phyloP scores from a whole-genome alignment of 352 stramenopile genomes.

The Phytophthora nicotianae region DNA sequence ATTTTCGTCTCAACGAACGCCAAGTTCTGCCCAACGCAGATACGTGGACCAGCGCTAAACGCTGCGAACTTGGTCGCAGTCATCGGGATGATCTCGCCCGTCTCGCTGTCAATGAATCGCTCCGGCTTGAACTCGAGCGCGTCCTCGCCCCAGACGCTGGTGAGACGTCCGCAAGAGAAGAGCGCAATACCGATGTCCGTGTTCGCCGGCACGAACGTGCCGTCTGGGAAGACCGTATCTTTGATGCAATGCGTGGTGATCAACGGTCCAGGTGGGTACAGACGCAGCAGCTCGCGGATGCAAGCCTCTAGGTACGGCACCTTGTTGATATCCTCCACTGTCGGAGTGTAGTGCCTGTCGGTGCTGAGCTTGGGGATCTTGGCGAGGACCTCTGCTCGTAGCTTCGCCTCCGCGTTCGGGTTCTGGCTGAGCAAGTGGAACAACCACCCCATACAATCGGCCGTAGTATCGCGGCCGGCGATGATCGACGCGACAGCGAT shows the following conservation, averaged over 20 bases:
- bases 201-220: constrained; percentile 48
- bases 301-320: constrained; percentile 65
- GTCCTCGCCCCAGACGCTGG: constrained; percentile 54
- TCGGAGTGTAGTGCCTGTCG: constrained; percentile 32
- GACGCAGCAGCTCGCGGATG: constrained; percentile 60
- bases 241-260: constrained; percentile 46
- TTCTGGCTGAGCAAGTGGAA: constrained; percentile 35
- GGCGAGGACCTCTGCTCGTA: constrained; percentile 27
- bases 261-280: constrained; percentile 52
- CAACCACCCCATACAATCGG: constrained; percentile 60
- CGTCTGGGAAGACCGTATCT: constrained; percentile 61
- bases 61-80: constrained; percentile 51
- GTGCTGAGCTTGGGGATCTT: constrained; percentile 32
- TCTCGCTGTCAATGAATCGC: constrained; percentile 45
- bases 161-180: constrained; percentile 49
- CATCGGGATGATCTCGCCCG: constrained; percentile 32
- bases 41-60: constrained; percentile 58
- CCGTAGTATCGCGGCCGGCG: constrained; percentile 72
- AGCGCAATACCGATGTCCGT: constrained; percentile 41
- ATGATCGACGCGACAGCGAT: constrained; percentile 78
- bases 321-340: constrained; percentile 52
- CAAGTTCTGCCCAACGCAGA: constrained; percentile 59
- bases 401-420: constrained; percentile 28
- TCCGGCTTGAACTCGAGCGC: constrained; percentile 51
- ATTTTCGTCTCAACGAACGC: constrained; percentile 67